Evolutionary conservation across 345 rosid species (phyloP), one percentile per base, ranked within the genome.

Genomic region (Citrus australasica): DNA sequence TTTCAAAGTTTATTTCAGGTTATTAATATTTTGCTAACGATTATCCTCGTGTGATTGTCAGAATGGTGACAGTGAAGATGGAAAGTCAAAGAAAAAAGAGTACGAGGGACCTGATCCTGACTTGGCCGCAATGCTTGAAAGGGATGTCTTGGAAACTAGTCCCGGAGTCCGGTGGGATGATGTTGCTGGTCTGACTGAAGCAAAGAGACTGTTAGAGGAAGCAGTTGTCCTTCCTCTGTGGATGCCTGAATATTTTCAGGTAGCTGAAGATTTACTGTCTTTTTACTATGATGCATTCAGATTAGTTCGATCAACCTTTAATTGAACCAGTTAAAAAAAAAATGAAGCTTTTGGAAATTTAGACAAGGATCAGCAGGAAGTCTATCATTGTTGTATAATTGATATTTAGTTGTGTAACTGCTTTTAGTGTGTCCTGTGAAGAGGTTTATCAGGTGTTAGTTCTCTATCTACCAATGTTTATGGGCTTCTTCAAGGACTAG

Each of bases 211-310:
- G 81, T 89, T 97, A 73, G 99, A 97, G 88, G 98, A 97, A 86
- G 99, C 99, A 63, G 98, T 97, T 80, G 99, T 97, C 67, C 99
- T 97, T 89, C 99, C 99, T 81, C 79, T 97, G 81, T 97, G 98
- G 99, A 97, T 97, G 98, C 98, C 99, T 35, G 99, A 97, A 83
- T 97, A 97, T 86, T 97, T 97, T 86, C 98, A 94, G 98, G 99
- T 96, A 85, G 65, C 35, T 71, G 78, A 51, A 60, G 72, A 53
- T 77, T 55, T 79, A 68, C 63, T 80, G 14, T 40, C 40, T 60
- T 28, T n/a, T 7, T 27, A 30, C n/a, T 62, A 51, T 33, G 62
- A 56, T 67, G 32, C 73, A 67, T 38, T 51, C 9, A 27, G 62
- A 21, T 65, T 48, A 74, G 35, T 21, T 63, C 9, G 22, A 60